These are phyloP conservation scores for Pterocarpus macrocarpus DNA, from an alignment of 306 rosid species.

Conservation along the genomic window DNA sequence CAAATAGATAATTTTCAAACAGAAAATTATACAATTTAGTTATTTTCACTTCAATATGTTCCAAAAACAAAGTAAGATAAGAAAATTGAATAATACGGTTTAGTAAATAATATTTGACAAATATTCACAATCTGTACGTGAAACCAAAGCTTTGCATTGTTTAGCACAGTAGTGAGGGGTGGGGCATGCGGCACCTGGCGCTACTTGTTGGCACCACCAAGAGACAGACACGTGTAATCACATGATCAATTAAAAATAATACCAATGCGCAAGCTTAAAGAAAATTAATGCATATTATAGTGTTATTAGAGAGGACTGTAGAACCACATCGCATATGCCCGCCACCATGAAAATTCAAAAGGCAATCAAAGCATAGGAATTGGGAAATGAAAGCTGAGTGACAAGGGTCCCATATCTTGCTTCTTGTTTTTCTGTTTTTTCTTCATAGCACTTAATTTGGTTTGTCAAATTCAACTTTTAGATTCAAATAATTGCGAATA, in stretches of 20 bases:
- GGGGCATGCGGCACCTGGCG: neutral
- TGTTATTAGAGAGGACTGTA: conserved; percentile 22
- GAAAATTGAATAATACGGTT: neutral
- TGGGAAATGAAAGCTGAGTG: neutral
- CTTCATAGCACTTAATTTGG: neutral
- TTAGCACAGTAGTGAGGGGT: neutral
- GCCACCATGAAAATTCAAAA: conserved; percentile 36
- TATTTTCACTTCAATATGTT: neutral
- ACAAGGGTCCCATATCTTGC: conserved; percentile 38
- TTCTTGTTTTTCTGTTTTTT: conserved; percentile 5
- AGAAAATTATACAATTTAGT: neutral
- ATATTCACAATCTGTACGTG: too few relatives aligned
- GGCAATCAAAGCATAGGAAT: neutral
- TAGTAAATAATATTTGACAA: neutral
- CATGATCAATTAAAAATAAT: neutral
- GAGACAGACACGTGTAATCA: neutral
- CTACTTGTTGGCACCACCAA: neutral
- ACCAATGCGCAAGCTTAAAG: neutral
- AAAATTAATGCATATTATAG: neutral
- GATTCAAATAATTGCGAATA: conserved; percentile 27
- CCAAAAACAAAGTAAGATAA: neutral
- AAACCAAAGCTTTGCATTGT: too few relatives aligned
- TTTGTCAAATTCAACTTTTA: conserved; percentile 2
- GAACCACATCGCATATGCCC: conserved; percentile 20
- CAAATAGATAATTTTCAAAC: neutral